phyloP scores from a whole-genome alignment of 352 stramenopile species.

The Globisporangium viniferum region DNA sequence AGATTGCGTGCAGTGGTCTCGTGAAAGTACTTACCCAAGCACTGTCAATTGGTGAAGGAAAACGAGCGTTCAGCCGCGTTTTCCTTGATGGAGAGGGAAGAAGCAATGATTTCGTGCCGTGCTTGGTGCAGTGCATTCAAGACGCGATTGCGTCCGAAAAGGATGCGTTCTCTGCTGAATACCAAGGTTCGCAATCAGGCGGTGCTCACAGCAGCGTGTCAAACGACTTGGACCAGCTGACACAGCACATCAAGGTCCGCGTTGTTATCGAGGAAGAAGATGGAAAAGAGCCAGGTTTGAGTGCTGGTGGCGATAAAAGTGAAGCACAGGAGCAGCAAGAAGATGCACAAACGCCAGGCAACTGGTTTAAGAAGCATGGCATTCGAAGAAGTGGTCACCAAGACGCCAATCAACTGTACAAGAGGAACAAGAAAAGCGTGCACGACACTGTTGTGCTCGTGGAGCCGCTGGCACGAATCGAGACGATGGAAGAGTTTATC shows the following conservation, averaged over 20 bases:
- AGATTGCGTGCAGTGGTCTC: conserved; percentile 58
- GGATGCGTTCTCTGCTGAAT: conserved; percentile 44
- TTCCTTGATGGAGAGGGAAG: conserved; percentile 18
- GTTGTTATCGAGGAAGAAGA: conserved; percentile 53
- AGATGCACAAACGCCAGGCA: conserved; percentile 14
- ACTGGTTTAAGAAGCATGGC: conserved; percentile 26
- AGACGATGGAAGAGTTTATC: conserved; percentile 81
- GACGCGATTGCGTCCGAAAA: conserved; percentile 65
- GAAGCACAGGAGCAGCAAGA: conserved; percentile 7
- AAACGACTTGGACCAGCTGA: conserved; percentile 58
- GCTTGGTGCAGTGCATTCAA: conserved; percentile 49
- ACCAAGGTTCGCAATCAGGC: neutral
- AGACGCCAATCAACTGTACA: conserved; percentile 18
- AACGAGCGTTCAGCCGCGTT: conserved; percentile 33
- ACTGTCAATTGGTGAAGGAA: conserved; percentile 26
- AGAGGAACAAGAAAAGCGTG: conserved; percentile 35
- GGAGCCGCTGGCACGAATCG: conserved; percentile 67
- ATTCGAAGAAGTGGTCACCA: conserved; percentile 16
- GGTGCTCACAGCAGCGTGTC: conserved; percentile 23
- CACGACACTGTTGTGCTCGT: conserved; percentile 75
- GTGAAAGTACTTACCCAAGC: conserved; percentile 37
- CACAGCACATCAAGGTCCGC: conserved; percentile 71
- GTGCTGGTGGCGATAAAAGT: conserved; percentile 43
- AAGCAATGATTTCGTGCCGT: conserved; percentile 11
- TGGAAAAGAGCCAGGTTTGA: conserved; percentile 11